Conservation (phyloP, 352 stramenopile species). For the Pseudoperonospora humuli region DNA sequence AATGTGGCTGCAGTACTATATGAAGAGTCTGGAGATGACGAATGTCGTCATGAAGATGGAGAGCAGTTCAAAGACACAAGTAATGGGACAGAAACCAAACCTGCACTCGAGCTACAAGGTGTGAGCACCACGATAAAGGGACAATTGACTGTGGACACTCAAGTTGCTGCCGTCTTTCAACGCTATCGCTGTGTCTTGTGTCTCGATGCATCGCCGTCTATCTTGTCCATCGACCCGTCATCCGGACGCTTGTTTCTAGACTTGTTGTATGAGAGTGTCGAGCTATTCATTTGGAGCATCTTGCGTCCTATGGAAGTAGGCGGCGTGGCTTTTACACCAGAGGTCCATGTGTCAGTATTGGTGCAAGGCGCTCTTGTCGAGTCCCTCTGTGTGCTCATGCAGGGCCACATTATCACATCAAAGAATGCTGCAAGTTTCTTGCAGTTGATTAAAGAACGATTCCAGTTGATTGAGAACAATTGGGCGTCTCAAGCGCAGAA, state of each 20-base stretch:
- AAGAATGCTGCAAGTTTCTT: constrained; percentile 52
- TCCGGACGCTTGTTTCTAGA: constrained; percentile 74
- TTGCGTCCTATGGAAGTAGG: constrained; percentile 54
- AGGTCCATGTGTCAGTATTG: constrained; percentile 76
- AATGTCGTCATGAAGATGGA: neutral
- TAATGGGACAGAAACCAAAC: constrained; percentile 9
- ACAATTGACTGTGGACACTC: constrained; percentile 36
- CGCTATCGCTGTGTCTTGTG: constrained; percentile 79
- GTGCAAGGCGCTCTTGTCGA: constrained; percentile 74
- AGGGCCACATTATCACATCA: constrained; percentile 66
- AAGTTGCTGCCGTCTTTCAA: constrained; percentile 55
- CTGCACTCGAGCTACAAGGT: constrained; percentile 15
- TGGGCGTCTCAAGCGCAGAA: constrained; percentile 47
- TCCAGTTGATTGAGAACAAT: constrained; percentile 78
- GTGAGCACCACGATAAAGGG: constrained; percentile 18
- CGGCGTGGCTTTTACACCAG: constrained; percentile 36
- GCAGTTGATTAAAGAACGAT: constrained; percentile 58
- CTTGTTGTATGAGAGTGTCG: constrained; percentile 67
- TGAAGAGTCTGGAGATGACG: constrained; percentile 8
- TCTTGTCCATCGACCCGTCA: constrained; percentile 68
- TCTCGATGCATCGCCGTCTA: constrained; percentile 78
- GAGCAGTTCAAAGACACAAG: constrained; percentile 1
- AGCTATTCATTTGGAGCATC: constrained; percentile 72
- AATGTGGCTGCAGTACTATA: constrained; percentile 40
- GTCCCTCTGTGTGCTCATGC: constrained; percentile 72